Evolutionary conservation across 805 yeast species (phyloP), one percentile per base, ranked within the genome.

Genomic region (Saturnispora serradocipensis): DNA sequence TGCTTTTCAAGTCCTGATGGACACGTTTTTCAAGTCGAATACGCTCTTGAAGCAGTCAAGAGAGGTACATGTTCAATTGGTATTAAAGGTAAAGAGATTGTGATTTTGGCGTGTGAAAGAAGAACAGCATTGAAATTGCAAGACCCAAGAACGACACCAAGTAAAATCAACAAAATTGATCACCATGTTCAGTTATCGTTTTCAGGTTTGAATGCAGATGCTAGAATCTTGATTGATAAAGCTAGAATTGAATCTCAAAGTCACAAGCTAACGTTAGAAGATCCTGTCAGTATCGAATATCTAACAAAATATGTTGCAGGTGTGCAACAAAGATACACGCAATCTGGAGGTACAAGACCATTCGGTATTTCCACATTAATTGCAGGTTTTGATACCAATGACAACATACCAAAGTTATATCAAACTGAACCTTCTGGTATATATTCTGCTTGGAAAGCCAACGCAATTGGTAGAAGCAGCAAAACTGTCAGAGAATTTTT

Each of bases 31-130:
- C 99, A 93, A 77, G 99, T 93, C 42, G 98, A 93, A 69, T 93
- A 93, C 63, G 99, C 99, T 25, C 77, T 86, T 39, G 99, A 93
- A 67, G 99, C 99, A 0, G 99, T 93, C 44, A 93, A 91, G 66
- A 81, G 98, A 71, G 99, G 99, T 54, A 93, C 99, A 3, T 88
- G 97, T 67, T 97, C 98, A 1, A 96, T 93, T 45, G 99, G 97
- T 40, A 91, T 93, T 54, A 91, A 90, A 67, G 98, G 98, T 50
- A 76, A 78, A 56, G 84, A 82, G 55, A 80, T 84, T 53, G 98
- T 93, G 10, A 97, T 93, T 10, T 76, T 93, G 45, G 99, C 97
- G 22, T 91, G 98, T 72, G 99, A 93, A 69, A 86, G 91, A 73
- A 82, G 98, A 72, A 87, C 96, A 45, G 90, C 98, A 1, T 73